phyloP scores from a whole-genome alignment of 805 yeast species.

The Nakazawaea sp. region DNA sequence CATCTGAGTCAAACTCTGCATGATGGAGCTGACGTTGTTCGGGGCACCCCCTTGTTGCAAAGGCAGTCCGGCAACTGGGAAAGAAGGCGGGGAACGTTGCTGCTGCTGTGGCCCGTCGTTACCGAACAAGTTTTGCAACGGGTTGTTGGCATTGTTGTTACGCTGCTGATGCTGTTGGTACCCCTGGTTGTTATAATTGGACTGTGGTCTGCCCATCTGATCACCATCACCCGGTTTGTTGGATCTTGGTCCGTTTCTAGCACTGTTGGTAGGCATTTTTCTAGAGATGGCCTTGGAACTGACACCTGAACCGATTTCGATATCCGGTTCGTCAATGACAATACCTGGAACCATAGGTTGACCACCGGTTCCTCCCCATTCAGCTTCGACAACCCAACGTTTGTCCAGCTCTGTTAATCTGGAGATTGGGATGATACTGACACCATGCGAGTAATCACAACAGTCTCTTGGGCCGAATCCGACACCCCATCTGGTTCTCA shows the following conservation, averaged over 20 bases:
- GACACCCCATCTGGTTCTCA: conserved; percentile 97
- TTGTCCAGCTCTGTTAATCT: conserved; percentile 92
- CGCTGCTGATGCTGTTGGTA: conserved; percentile 19
- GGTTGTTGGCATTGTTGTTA: conserved; percentile 8
- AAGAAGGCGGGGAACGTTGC: background rate
- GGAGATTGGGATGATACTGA: conserved; percentile 77
- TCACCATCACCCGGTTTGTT: conserved; percentile 55
- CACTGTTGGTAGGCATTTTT: conserved; percentile 87
- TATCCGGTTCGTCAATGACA: conserved; percentile 94
- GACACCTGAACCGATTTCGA: conserved; percentile 91
- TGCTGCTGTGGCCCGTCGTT: background rate
- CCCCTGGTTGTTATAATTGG: conserved; percentile 25
- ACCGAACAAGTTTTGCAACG: conserved; percentile 12
- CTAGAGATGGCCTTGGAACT: conserved; percentile 87
- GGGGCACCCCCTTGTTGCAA: conserved; percentile 5
- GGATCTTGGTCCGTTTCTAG: conserved; percentile 81
- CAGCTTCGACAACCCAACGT: conserved; percentile 83
- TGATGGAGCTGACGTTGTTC: conserved; percentile 7
- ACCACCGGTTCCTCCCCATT: conserved; percentile 98
- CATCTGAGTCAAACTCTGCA: conserved; percentile 11
- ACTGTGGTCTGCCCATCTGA: conserved; percentile 15
- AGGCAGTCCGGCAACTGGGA: conserved; percentile 6
- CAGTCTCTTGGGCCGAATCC: conserved; percentile 99
- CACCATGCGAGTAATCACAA: conserved; percentile 89
- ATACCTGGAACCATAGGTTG: conserved; percentile 70